Evolutionary conservation across 305 asterid genomes (phyloP), one percentile per base, ranked within the genome.

Genomic region (Galium porrigens): DNA sequence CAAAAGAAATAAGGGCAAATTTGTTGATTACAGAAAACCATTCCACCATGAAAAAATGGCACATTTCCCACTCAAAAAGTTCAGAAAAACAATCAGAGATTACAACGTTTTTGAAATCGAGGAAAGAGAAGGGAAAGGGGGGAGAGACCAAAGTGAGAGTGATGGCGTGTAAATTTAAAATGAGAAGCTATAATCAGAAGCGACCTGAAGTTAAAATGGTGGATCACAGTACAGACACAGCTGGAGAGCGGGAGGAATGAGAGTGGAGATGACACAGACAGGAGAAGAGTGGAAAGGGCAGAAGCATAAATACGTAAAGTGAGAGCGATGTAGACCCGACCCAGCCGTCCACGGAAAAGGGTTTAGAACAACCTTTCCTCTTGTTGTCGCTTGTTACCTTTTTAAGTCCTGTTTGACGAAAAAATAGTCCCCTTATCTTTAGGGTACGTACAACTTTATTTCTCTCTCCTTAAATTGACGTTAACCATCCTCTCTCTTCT

Each of bases 291-390:
- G 48, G 3, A 34, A 39, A 5, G 9, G 39, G 44, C 22, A 22
- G 14, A 0, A 0, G 17, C 51, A 44, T 44, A 44, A 44, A 44
- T 44, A 12, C 17, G 51, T 44, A 44, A 44, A 14, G 51, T 14
- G 51, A 4, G 51, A 4, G 51, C 51, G 18, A 18, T 44, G 51
- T 44, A 44, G 51, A 44, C 51, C 51, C 51, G 18, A 44, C 51
- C 51, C 51, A 44, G 51, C 51, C 51, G 51, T 44, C 51, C 51
- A 44, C 51, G 51, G 51, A 44, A 27, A 44, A 44, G 51, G 51
- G 51, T 14, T 14, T 18, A 44, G 6, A 44, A 44, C 51, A 44
- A 12, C 51, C 51, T 44, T 44, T 12, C 51, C 18, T 44, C 14
- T 14, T 39, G 14, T 41, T 41, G n/a, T 41, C 5, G 10, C 37